Conservation (phyloP, 2,329 filamentous ascomycete species). For the Ascochyta pisi region DNA sequence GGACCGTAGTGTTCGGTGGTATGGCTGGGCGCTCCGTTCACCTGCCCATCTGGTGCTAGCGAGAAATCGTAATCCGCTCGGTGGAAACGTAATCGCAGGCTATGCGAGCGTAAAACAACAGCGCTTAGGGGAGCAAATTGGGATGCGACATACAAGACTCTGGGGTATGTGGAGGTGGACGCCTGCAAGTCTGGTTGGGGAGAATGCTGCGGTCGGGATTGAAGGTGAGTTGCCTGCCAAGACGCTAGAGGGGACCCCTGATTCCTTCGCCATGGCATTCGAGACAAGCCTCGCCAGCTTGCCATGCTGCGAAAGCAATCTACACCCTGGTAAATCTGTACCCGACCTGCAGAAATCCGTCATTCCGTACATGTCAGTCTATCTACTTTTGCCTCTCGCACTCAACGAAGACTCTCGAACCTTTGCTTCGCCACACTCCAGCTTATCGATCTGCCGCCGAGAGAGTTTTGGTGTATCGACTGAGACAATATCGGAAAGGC, state of each 20-base stretch:
- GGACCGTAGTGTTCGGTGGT: constrained; percentile 15
- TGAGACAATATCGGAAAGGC: not conserved
- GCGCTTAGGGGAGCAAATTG: constrained; percentile 12
- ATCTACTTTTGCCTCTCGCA: constrained; percentile 1
- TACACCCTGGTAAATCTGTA: not conserved
- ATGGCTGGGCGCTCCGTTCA: constrained; percentile 20
- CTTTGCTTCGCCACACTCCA: not conserved
- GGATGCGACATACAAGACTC: not conserved
- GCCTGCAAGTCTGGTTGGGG: not conserved
- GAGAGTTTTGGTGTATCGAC: not conserved
- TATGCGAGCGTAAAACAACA: not conserved
- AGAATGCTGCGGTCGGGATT: not conserved
- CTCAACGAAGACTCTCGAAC: not conserved
- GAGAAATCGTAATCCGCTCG: not conserved
- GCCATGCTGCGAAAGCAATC: not conserved
- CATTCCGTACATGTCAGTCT: not conserved
- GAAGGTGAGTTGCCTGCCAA: not conserved
- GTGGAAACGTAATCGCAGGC: constrained; percentile 3
- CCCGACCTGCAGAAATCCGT: not conserved
- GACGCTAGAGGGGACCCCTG: constrained; percentile 1
- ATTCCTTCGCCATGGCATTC: not conserved
- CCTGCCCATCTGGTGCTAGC: constrained; percentile 25
- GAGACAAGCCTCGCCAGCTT: constrained; percentile 9
- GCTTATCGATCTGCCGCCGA: not conserved
- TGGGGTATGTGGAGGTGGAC: not conserved